These are phyloP conservation scores for Salix koriyanagi DNA, from an alignment of 345 rosid species.

Conservation along the genomic window DNA sequence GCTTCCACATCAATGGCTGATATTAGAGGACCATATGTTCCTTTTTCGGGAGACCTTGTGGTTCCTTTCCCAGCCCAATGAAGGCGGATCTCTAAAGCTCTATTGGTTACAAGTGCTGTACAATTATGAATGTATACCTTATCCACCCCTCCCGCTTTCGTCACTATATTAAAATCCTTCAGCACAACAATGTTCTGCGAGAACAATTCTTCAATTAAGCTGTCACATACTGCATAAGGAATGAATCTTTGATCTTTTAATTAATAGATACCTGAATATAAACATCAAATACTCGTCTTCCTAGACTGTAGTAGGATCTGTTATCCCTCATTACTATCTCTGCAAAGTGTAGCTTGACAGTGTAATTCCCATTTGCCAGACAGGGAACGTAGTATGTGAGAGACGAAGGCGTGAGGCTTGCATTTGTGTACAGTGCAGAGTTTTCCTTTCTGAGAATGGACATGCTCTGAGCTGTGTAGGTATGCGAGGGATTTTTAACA, in stretches of 20 bases:
- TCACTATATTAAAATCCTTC: constrained; percentile 20
- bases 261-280: constrained; percentile 45
- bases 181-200: constrained; percentile 17
- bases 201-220: not conserved
- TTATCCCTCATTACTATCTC: constrained; percentile 52
- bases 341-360: constrained; percentile 47
- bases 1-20: too few species aligned
- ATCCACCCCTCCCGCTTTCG: not conserved
- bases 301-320: constrained; percentile 40
- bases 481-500: not conserved
- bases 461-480: not conserved
- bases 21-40: too few species aligned
- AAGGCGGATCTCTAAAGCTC: too few species aligned
- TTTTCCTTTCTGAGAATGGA: not conserved
- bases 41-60: too few species aligned
- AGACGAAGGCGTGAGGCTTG: constrained; percentile 12
- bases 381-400: constrained; percentile 6
- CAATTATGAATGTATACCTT: too few species aligned
- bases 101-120: too few species aligned
- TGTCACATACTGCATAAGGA: not conserved
- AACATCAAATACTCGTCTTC: constrained; percentile 56
- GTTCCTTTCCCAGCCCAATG: too few species aligned
- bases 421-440: not conserved
- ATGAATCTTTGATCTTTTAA: not conserved
- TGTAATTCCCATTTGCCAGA: constrained; percentile 43